Evolutionary conservation across 176 grass and related monocot genomes (phyloP).

Genomic region (Musa beccarii): DNA sequence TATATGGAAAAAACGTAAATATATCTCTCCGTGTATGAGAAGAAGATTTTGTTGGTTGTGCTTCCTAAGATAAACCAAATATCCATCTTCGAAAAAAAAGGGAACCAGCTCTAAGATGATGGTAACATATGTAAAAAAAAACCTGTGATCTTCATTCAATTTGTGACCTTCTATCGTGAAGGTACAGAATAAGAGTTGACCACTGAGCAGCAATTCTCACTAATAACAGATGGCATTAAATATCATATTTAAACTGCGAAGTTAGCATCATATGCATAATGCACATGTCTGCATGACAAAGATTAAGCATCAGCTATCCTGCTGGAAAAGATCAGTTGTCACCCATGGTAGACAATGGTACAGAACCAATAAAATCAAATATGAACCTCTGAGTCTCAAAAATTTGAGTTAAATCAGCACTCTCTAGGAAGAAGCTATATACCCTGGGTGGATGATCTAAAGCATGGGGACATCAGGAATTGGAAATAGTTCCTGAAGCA

Average conservation of each 20-base stretch:
- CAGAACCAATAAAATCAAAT: conserved; percentile 56
- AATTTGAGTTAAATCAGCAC: conserved; percentile 76
- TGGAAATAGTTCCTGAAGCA: neutral
- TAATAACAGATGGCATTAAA: neutral
- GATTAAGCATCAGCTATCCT: neutral
- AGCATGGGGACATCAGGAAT: neutral
- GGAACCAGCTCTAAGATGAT: too few relatives aligned
- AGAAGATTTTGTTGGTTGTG: too few relatives aligned
- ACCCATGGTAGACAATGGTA: conserved; percentile 82
- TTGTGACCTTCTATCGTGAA: neutral
- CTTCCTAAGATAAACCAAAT: too few relatives aligned
- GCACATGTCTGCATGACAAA: neutral
- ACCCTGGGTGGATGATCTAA: conserved; percentile 84
- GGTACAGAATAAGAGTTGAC: neutral
- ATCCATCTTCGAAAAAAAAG: too few relatives aligned
- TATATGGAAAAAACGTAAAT: too few relatives aligned
- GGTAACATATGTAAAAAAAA: neutral
- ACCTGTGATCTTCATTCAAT: neutral
- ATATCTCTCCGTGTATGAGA: too few relatives aligned
- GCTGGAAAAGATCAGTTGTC: conserved; percentile 59
- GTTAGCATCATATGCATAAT: too few relatives aligned
- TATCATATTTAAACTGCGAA: too few relatives aligned
- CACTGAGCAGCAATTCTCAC: neutral
- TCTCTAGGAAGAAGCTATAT: conserved; percentile 82
- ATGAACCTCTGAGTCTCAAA: conserved; percentile 59